phyloP scores from a whole-genome alignment of 208 protist genomes.

The Trypanosoma caninum region DNA sequence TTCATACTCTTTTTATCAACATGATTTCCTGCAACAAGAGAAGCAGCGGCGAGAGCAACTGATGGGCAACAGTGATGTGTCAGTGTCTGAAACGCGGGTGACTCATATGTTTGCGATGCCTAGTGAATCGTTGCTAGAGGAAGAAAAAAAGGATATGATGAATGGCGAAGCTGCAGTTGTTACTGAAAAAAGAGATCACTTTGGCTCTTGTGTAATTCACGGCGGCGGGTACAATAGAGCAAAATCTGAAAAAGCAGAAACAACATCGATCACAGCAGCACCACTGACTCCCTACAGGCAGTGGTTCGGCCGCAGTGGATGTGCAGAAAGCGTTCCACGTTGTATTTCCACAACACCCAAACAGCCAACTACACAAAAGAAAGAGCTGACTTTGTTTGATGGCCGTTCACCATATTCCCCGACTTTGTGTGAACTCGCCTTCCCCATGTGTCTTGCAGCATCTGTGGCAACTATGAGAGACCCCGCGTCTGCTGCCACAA shows the following conservation, averaged over 20 bases:
- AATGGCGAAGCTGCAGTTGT: no score
- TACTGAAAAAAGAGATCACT: no score
- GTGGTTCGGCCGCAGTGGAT: not conserved
- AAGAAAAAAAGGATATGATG: no score
- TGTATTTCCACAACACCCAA: constrained; percentile 11
- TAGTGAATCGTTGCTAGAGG: no score
- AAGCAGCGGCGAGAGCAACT: not conserved
- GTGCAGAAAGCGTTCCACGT: not conserved
- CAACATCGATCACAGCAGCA: not conserved
- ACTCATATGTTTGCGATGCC: no score
- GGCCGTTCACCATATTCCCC: constrained; percentile 25
- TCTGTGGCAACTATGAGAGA: constrained; percentile 6
- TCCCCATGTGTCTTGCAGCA: not conserved
- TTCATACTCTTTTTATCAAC: no score
- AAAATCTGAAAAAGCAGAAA: no score
- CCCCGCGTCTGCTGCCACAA: no score
- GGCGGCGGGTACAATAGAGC: no score
- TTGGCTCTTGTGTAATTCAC: no score
- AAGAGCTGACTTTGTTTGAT: not conserved
- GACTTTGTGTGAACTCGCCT: constrained; percentile 27
- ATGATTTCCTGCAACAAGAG: not conserved
- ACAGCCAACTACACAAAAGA: constrained; percentile 12
- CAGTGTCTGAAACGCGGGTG: no score
- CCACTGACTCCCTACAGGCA: constrained; percentile 10
- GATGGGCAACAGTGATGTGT: not conserved